Evolutionary conservation across 208 protist genomes (phyloP), one percentile per base, ranked within the genome.

Genomic region (Trypanosoma cruzi): DNA sequence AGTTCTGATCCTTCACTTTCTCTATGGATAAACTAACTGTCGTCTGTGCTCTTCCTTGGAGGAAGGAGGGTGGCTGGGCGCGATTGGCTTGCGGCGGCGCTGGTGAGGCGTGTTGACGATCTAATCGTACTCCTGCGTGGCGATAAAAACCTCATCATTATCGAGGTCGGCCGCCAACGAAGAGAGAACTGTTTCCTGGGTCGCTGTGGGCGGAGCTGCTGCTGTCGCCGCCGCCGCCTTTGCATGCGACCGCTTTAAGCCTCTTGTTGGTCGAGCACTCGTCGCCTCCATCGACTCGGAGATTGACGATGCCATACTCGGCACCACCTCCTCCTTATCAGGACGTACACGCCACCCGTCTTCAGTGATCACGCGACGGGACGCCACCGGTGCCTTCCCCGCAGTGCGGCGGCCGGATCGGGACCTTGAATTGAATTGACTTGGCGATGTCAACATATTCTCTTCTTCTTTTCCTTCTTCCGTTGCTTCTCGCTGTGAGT

Each of bases 91-190:
- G 18, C 40, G 8, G 18, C 8, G 40, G 1, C 8, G 13, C 40
- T 16, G 40, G 13, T 16, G 40, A 16, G 18, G 8, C 40, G 11
- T 44, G 11, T 22, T 6, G 10, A 42, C 10, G 8, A 6, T 0
- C 61, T 86, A 93, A 58, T 93, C 87, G 62, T 71, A 95, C 68
- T 96, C 90, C 46, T 89, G 73, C 3, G 90, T 96, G 4, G 81
- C 90, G 31, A 95, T 88, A 67, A 95, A 92, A 6, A 90, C 79
- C 56, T 95, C 90, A 64, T 72, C 75, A 57, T 52, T 44, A 48
- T 91, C 79, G 10, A 93, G 48, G 8, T 62, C 84, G 22, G 75
- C 80, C 22, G 49, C 69, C 1, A 69, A 48, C 28, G 86, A 82
- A 26, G 82, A 77, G 50, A 76, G 60, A 16, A 77, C 18, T 11